Percentiles rank a stretch among this genome's conserved stretches.
Conservation (phyloP, 371 early-diverging fungal genomes). For the Mortierella sp. region DNA sequence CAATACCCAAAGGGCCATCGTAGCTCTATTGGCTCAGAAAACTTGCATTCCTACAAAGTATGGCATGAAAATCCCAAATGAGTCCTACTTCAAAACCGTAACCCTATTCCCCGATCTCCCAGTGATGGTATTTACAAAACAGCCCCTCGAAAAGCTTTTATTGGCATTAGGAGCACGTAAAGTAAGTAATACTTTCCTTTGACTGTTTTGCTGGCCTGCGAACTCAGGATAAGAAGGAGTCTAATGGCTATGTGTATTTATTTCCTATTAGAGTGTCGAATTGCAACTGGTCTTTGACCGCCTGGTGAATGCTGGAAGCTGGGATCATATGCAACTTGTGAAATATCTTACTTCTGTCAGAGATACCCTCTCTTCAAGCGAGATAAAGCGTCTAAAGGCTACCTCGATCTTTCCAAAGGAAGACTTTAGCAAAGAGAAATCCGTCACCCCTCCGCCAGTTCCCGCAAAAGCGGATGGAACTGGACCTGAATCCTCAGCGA, state of each 20-base stretch:
- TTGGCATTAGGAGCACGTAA: conserved; percentile 85
- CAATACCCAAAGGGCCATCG: conserved; percentile 61
- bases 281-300: conserved; percentile 89
- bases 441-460: conserved; percentile 26
- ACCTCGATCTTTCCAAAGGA: conserved; percentile 81
- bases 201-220: background rate
- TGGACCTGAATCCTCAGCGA: conserved; percentile 3
- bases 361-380: conserved; percentile 70
- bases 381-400: conserved; percentile 71
- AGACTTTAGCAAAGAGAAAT: conserved; percentile 36
- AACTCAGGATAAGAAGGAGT: too few relatives aligned
- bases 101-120: conserved; percentile 90
- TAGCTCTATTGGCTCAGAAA: conserved; percentile 60
- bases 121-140: conserved; percentile 66
- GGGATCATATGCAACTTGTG: conserved; percentile 89
- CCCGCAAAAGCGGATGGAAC: conserved; percentile 34
- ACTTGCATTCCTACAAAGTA: conserved; percentile 80
- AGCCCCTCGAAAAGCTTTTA: conserved; percentile 72
- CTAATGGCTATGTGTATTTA: background rate
- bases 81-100: conserved; percentile 85
- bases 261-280: conserved; percentile 77
- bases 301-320: conserved; percentile 81
- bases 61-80: conserved; percentile 77
- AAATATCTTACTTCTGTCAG: conserved; percentile 84
- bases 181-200: conserved; percentile 41